Evolutionary conservation across 352 stramenopile genomes (phyloP), one percentile per base, ranked within the genome.

Genomic region (Vaucheria bursata): DNA sequence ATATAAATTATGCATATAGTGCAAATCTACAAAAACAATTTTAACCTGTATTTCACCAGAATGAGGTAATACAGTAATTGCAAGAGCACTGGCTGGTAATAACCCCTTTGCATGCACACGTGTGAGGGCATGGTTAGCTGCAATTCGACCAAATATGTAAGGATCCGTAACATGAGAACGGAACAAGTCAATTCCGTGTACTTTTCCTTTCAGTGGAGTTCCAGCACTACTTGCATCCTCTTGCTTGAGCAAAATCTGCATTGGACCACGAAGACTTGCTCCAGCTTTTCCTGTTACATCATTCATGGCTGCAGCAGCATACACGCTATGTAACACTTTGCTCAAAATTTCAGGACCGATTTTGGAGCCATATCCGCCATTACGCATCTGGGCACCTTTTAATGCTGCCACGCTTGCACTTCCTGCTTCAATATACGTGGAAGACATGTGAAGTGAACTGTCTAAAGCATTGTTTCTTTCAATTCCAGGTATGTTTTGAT

Each of bases 101-200:
- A 34, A 83, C 74, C 64, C 84, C 87, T 91, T 91, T 32, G 87
- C 87, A 72, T 89, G 79, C 65, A 82, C 79, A 76, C 90, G 87
- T 39, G 76, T 86, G 29, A 91, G 78, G n/a, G 87, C 86, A 77
- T 91, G 87, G 35, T 88, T 88, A n/a, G 87, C 87, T 8, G 86
- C 86, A 73, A 90, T 84, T 59, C 85, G 82, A 3, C 87, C 87
- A 77, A 91, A 90, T 2, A 87, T 29, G 77, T 86, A 91, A n/a
- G 87, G 85, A 53, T 91, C 87, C 12, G 75, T 72, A 31, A 88
- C 64, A 71, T 90, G 87, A n/a, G 78, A 85, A 32, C 85, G 73
- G 72, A 91, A 88, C 68, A 87, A 91, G 76, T 90, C 87, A 29
- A 90, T 85, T 2, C 85, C 89, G 36, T 91, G 87, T n/a, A 90